A percentile compares a stretch with the other conserved stretches of the same genome.
These are phyloP conservation scores for Endocladia muricata DNA, from an alignment of 31 red algal species.

Conservation along the genomic window DNA sequence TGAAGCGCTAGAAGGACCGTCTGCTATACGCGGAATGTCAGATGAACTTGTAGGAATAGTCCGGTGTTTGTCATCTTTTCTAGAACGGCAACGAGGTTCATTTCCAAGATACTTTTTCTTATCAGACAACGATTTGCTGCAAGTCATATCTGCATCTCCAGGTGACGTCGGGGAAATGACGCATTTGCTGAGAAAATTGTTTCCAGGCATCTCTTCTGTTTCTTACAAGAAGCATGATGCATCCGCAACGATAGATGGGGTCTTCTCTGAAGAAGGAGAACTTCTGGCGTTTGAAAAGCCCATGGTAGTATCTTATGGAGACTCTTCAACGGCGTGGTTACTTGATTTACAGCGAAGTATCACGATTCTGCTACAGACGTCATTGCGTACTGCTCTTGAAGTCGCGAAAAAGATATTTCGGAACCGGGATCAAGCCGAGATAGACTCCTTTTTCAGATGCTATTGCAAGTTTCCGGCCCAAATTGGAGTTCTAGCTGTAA, in stretches of 20 bases:
- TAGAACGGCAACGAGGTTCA: slow-evolving; percentile 64
- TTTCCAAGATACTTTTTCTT: slow-evolving; percentile 86
- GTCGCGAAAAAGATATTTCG: neutral
- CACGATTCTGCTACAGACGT: neutral
- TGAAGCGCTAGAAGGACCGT: slow-evolving; percentile 56
- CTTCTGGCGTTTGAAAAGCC: slow-evolving; percentile 25
- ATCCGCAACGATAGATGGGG: slow-evolving; percentile 10
- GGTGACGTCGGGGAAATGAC: slow-evolving; percentile 47
- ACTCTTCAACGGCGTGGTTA: slow-evolving; percentile 15
- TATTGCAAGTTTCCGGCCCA: slow-evolving; percentile 34
- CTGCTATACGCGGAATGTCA: slow-evolving; percentile 51
- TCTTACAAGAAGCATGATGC: neutral
- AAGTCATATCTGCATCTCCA: slow-evolving; percentile 52
- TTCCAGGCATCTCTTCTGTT: slow-evolving; percentile 41
- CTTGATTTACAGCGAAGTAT: slow-evolving; percentile 1
- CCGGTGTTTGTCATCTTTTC: slow-evolving; percentile 58
- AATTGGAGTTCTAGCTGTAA: slow-evolving; percentile 33
- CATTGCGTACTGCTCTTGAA: neutral
- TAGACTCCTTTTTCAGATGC: neutral
- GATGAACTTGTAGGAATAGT: slow-evolving; percentile 50
- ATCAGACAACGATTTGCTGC: slow-evolving; percentile 69
- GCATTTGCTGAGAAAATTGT: no score
- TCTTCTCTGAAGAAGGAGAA: slow-evolving; percentile 64
- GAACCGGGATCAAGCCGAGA: neutral
- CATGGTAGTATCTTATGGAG: slow-evolving; percentile 9